A percentile compares a stretch with the other conserved stretches of the same genome.
Conservation (phyloP, 345 rosid genomes). For the Gynandropsis gynandra region DNA sequence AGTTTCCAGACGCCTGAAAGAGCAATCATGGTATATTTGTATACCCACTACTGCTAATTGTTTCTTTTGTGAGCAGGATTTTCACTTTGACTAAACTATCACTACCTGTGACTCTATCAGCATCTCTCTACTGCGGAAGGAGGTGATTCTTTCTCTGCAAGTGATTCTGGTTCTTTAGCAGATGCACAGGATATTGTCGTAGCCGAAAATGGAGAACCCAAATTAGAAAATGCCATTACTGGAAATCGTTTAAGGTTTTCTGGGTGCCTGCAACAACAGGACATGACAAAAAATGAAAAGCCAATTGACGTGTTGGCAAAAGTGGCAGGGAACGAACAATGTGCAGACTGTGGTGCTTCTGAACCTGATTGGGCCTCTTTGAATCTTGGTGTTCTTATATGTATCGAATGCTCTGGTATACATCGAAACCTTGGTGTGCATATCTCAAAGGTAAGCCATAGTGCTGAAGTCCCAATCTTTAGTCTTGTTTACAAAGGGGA, state of each 20-base stretch:
- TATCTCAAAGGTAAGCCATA: constrained; percentile 55
- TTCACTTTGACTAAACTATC: constrained; percentile 5
- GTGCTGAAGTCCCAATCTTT: neutral
- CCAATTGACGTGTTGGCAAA: constrained; percentile 55
- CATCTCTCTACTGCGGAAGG: constrained; percentile 35
- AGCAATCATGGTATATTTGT: constrained; percentile 35
- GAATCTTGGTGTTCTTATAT: constrained; percentile 67
- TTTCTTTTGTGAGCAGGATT: constrained; percentile 13
- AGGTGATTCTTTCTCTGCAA: constrained; percentile 37
- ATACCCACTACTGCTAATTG: constrained; percentile 5
- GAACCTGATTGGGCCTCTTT: constrained; percentile 89
- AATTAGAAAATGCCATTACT: constrained; percentile 25
- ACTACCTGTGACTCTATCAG: constrained; percentile 32
- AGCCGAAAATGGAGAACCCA: constrained; percentile 32
- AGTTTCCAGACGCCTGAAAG: constrained; percentile 54
- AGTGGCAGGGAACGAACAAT: constrained; percentile 58
- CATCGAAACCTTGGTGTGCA: constrained; percentile 87
- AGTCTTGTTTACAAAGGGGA: constrained; percentile 5
- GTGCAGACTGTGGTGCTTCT: constrained; percentile 75
- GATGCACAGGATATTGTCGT: constrained; percentile 42
- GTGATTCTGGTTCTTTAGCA: constrained; percentile 39
- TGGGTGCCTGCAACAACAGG: constrained; percentile 41
- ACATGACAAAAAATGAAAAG: constrained; percentile 38
- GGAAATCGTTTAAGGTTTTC: constrained; percentile 38
- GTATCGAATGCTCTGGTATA: constrained; percentile 74